Base-by-base conservation (phyloP, 192 early-diverging fungal species). In the Dissophora ornata region DNA sequence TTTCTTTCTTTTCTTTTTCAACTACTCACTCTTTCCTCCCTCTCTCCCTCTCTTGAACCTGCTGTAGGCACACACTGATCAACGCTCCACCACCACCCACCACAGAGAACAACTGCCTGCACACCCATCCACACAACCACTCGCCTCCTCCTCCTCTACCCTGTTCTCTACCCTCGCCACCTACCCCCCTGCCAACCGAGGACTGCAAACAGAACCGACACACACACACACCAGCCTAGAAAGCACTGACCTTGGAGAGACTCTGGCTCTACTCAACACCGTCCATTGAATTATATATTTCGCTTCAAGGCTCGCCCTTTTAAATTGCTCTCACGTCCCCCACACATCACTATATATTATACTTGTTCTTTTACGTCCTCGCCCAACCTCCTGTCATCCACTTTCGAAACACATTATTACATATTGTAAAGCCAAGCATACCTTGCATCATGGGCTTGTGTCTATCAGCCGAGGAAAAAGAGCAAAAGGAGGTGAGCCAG, bases 381-480 rank as follows among this genome's bases (percentile, higher is more conserved):
- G 9, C 44, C 12, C 16, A 9, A 45, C 44, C 44, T 45, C 44
- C 44, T 45, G 10, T 45, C 44, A 16, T n/a, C 44, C 55, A 51
- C 67, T 52, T 40, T 57, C 46, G 52, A 82, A 40, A 50, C 85
- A 82, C 81, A 84, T 81, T 61, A 55, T 71, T 44, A 83, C 75
- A 81, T 8, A 45, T 71, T 9, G 81, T 82, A 52, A 83, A 89
- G 62, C 80, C 80, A 69, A 83, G 57, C 86, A 46, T 79, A 84
- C 44, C 44, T 45, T 45, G 44, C 44, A 45, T 30, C 81, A 91
- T 91, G 90, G 90, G 90, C 25, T 48, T 89, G 48, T 91, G 90
- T 82, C 75, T 84, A 63, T 89, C 86, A 63, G 83, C 82, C 54
- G 90, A 91, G 78, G 88, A 86, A 66, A 75, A 81, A 53, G 83